Conservation (phyloP, 1,284 basidiomycete species). For the Rhodotorula sp. region DNA sequence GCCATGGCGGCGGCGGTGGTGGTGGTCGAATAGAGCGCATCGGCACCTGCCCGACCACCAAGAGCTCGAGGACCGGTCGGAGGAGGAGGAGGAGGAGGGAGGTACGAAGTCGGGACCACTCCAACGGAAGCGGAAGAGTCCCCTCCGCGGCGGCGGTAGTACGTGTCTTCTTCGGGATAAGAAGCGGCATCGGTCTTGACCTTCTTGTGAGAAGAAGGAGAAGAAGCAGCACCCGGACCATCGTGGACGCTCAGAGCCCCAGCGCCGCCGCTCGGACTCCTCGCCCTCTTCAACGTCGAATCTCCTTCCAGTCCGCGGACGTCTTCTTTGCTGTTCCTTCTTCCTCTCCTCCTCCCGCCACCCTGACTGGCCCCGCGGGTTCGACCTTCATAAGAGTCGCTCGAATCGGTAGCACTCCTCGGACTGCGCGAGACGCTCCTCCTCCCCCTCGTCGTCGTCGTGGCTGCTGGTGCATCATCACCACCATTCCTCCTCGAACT, state of each 20-base stretch:
- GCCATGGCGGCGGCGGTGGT: neutral
- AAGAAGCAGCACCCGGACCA: neutral
- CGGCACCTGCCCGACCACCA: neutral
- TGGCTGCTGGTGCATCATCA: neutral
- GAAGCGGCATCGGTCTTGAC: neutral
- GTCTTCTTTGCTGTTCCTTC: neutral
- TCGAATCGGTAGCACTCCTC: neutral
- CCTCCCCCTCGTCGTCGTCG: neutral
- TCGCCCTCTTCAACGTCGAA: neutral
- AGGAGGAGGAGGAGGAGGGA: neutral
- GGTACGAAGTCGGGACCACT: neutral
- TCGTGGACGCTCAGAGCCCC: neutral
- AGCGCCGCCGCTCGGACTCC: neutral
- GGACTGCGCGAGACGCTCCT: neutral
- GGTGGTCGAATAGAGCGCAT: neutral
- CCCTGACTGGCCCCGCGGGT: neutral
- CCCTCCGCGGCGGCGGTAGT: neutral
- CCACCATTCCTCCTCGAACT: neutral
- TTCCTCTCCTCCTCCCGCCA: neutral
- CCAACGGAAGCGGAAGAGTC: neutral
- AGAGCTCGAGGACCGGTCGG: conserved; percentile 6
- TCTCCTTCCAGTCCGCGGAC: neutral
- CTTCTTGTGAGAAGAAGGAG: neutral
- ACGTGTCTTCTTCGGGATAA: neutral
- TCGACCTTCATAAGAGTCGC: neutral